Base-by-base conservation (phyloP, 257 asterid genomes). In the Solanum medicagineum region DNA sequence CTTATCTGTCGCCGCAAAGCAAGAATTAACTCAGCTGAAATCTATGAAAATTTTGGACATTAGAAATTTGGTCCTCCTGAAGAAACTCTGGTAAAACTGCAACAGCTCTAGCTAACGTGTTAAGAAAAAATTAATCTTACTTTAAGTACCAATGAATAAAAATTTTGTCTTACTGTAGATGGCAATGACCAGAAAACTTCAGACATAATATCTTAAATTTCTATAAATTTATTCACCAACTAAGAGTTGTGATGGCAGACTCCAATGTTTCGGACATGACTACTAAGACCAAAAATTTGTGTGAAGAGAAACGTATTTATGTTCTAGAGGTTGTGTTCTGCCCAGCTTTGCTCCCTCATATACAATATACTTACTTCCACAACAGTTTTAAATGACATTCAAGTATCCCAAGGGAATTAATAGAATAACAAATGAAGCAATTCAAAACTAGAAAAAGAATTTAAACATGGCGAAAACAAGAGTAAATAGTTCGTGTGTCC, bases 11-110 rank as follows among this genome's bases (percentile, higher is more conserved):
- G 90, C 71, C 90, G 81, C 88, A 93, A 84, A 63, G 92, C 92
- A 80, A 88, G 91, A 51, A 81, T 91, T 54, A 91, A 86, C 90
- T 85, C 87, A 87, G 92, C 95, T 86, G 96, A 80, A 86, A 92
- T 89, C 99, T 95, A 85, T 57, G 81, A 80, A 45, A 83, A 79
- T 44, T 57, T 83, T 63, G 85, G 84, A 53, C 83, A 90, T 87
- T 68, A 89, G 88, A 88, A 77, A 90, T 17, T 69, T 32, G 85
- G 24, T 24, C 62, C 42, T 75, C 81, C 60, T 75, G 60, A 47
- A 75, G 57, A 49, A 75, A 75, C 82, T 75, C 22, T 8, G 82
- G 82, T 75, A 75, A 65, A 79, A 73, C 86, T 84, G 53, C 44
- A 80, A 86, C 26, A 51, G 47, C 68, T 68, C 53, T 84, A 5